phyloP scores from a whole-genome alignment of 495 filamentous ascomycete genomes.

The Haplographium delicatum region DNA sequence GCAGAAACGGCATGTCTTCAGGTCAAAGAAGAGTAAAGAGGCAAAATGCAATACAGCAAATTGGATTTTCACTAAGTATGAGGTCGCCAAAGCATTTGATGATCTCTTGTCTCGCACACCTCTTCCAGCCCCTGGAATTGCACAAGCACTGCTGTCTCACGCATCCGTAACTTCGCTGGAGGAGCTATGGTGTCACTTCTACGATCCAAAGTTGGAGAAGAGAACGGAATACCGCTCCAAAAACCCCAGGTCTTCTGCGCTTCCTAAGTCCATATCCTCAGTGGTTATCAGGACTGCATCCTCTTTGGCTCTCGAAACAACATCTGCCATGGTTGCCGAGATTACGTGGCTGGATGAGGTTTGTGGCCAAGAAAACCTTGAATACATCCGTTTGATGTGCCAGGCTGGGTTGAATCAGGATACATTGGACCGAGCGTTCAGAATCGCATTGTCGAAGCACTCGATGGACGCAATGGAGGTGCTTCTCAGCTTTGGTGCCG shows the following conservation, averaged over 20 bases:
- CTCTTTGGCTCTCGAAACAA: background rate
- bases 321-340: background rate
- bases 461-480: constrained; percentile 5
- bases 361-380: constrained; percentile 2
- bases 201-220: constrained; percentile 9
- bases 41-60: constrained; percentile 6
- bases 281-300: background rate
- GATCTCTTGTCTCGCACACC: constrained; percentile 1
- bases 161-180: constrained; percentile 1
- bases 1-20: constrained; percentile 5
- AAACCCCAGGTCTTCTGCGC: background rate
- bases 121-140: constrained; percentile 1
- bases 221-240: background rate
- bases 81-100: constrained; percentile 10
- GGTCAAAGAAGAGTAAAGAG: constrained; percentile 5
- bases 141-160: constrained; percentile 5
- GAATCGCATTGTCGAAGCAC: constrained; percentile 2
- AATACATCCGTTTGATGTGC: constrained; percentile 11
- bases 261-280: constrained; percentile 1
- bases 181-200: constrained; percentile 10
- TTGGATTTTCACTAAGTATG: constrained; percentile 9
- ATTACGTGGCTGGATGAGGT: constrained; percentile 9
- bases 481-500: constrained; percentile 9
- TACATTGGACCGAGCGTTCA: constrained; percentile 5
- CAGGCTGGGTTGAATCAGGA: constrained; percentile 5